Conservation (phyloP, 2,329 filamentous ascomycete species). For the Colletotrichum musicola region DNA sequence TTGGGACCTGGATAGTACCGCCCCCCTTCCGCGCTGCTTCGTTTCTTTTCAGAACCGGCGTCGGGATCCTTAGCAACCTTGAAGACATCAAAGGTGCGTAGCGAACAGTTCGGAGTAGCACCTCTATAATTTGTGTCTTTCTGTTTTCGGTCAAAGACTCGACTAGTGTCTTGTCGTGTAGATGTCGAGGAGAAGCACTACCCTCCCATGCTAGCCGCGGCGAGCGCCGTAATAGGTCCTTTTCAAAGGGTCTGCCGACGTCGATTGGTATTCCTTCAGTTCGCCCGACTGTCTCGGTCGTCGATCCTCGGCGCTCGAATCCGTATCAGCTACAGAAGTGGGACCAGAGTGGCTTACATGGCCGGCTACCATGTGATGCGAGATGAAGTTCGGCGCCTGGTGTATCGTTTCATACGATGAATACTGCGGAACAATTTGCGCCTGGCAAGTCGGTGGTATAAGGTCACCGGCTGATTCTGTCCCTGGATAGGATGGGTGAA, state of each 20-base stretch:
- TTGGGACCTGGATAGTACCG: too few species aligned
- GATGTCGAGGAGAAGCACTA: not conserved
- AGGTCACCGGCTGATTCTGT: not conserved
- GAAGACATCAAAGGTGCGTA: too few species aligned
- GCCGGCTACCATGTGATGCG: not conserved
- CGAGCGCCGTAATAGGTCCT: slow-evolving; percentile 3
- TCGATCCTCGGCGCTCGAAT: slow-evolving; percentile 18
- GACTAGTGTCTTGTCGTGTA: too few species aligned
- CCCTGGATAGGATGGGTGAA: slow-evolving; percentile 5
- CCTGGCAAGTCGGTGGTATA: slow-evolving; percentile 6
- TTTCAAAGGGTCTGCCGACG: not conserved
- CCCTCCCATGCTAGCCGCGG: not conserved
- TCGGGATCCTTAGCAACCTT: not conserved
- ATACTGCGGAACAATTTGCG: slow-evolving; percentile 1
- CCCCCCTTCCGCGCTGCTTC: not conserved
- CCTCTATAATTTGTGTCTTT: too few species aligned
- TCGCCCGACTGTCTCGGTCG: not conserved
- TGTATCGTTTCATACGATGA: slow-evolving; percentile 13
- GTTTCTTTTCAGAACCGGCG: not conserved
- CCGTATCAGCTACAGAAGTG: slow-evolving; percentile 9
- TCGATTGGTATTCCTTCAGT: not conserved
- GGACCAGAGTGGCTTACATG: not conserved
- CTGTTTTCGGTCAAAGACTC: too few species aligned
- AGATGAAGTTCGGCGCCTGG: slow-evolving; percentile 6
- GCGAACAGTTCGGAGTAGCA: too few species aligned